Evolutionary conservation across 768 basidiomycete species (phyloP), one percentile per base, ranked within the genome.

Genomic region (Tricholoma furcatifolium): DNA sequence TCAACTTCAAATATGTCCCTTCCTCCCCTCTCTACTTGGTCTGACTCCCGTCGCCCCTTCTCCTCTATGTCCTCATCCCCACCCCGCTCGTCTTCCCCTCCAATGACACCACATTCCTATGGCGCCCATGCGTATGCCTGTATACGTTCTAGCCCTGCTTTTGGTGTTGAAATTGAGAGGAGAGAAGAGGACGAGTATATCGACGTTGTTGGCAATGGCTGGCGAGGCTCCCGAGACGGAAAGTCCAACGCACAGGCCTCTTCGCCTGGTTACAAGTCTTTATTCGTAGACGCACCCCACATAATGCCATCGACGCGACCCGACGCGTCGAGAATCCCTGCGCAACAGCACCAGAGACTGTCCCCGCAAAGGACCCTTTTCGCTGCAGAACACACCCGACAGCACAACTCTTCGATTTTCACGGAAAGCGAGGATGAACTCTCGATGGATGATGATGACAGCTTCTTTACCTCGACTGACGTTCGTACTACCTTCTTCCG

Each of bases 401-500:
- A 17, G 6, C 20, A 15, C 41, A 50, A 17, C 2, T 27, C 31
- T 20, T 62, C 64, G 6, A 61, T 65, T 23, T 66, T 67, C 52
- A 66, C 67, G 8, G 74, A 75, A 41, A 71, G 66, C 45, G 74
- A 71, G 34, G 66, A 68, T 11, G 64, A 59, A 7, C 27, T 6
- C 57, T 67, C 6, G 66, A 67, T 7, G 57, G 60, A 15, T 21
- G 47, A 40, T 31, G 58, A 52, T 1, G 65, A 51, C 5, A 67
- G 57, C 49, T 64, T 61, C 45, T 69, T 70, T 44, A 56, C 62
- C n/a, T 55, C 63, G 35, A 60, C 56, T 30, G 65, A 63, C 43
- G 54, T 68, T 41, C 79, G 76, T 45, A 70, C 74, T 53, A 82
- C 81, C 2, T 83, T 74, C 59, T 83, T 83, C 58, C 70, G 73